phyloP scores from a whole-genome alignment of 2,329 filamentous ascomycete species.

The Ophiostoma sp. region DNA sequence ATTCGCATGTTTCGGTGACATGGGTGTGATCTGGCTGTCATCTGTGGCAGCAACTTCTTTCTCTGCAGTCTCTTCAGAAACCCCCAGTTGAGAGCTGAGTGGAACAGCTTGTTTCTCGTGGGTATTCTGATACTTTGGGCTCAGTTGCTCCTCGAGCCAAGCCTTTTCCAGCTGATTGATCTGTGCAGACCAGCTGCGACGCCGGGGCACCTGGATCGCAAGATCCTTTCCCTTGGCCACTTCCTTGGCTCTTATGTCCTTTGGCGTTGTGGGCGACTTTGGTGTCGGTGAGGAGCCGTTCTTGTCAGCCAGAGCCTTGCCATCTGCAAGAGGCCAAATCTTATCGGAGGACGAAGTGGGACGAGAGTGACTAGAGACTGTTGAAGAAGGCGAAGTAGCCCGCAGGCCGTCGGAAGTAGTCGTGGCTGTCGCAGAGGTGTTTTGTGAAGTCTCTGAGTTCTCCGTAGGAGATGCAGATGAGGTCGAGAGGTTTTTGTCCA shows the following conservation, averaged over 20 bases:
- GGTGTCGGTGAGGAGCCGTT: neutral
- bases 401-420: neutral
- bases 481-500: slow-evolving; percentile 21
- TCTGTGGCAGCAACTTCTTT: neutral
- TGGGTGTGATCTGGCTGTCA: neutral
- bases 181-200: slow-evolving; percentile 46
- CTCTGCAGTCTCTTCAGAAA: neutral
- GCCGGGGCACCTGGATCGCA: slow-evolving; percentile 41
- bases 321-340: slow-evolving; percentile 15
- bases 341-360: slow-evolving; percentile 12
- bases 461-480: slow-evolving; percentile 23
- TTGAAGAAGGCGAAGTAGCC: slow-evolving; percentile 10
- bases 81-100: neutral
- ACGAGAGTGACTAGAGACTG: slow-evolving; percentile 13
- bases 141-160: slow-evolving; percentile 31
- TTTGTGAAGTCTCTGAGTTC: neutral
- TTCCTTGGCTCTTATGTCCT: slow-evolving; percentile 19
- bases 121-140: neutral
- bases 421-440: neutral
- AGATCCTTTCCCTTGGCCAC: slow-evolving; percentile 29
- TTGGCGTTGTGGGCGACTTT: neutral
- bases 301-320: neutral
- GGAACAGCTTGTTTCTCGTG: neutral
- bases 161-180: slow-evolving; percentile 39
- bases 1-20: neutral